These are phyloP conservation scores for Pontederia paniculata DNA, from an alignment of 176 grass and related monocot species.

Conservation along the genomic window DNA sequence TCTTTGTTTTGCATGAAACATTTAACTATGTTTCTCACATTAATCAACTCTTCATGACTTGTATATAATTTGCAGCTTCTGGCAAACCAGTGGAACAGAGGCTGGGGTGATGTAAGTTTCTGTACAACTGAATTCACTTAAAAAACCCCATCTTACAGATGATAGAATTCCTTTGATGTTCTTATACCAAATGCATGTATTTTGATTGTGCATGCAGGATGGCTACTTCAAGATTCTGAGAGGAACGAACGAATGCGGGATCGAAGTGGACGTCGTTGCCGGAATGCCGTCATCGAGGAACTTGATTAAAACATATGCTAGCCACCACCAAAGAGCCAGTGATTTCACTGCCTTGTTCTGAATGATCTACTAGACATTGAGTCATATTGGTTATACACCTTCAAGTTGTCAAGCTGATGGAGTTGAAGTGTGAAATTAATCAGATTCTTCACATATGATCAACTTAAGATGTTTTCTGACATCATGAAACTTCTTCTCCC, in stretches of 20 bases:
- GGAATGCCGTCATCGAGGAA: slow-evolving; percentile 78
- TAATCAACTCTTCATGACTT: background rate
- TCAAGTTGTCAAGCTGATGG: background rate
- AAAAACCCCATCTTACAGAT: too few species aligned
- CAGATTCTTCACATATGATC: background rate
- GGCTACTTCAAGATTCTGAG: slow-evolving; percentile 88
- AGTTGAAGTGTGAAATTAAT: background rate
- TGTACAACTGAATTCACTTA: too few species aligned
- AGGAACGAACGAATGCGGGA: slow-evolving; percentile 71
- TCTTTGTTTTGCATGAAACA: background rate
- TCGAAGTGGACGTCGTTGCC: slow-evolving; percentile 60
- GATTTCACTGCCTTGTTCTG: slow-evolving; percentile 14
- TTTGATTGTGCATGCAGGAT: slow-evolving; percentile 27
- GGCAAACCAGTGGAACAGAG: slow-evolving; percentile 91
- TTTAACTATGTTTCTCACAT: background rate
- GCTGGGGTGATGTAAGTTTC: slow-evolving; percentile 87
- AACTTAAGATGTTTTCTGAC: background rate
- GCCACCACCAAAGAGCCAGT: background rate
- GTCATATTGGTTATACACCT: background rate
- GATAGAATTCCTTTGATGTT: too few species aligned
- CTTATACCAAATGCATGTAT: too few species aligned
- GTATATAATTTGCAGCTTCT: slow-evolving; percentile 55
- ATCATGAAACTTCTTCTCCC: background rate
- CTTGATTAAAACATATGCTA: slow-evolving; percentile 12
- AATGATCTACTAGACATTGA: background rate